These are phyloP conservation scores for Lolium perenne DNA, from an alignment of 176 grass and related monocot species.

Conservation along the genomic window DNA sequence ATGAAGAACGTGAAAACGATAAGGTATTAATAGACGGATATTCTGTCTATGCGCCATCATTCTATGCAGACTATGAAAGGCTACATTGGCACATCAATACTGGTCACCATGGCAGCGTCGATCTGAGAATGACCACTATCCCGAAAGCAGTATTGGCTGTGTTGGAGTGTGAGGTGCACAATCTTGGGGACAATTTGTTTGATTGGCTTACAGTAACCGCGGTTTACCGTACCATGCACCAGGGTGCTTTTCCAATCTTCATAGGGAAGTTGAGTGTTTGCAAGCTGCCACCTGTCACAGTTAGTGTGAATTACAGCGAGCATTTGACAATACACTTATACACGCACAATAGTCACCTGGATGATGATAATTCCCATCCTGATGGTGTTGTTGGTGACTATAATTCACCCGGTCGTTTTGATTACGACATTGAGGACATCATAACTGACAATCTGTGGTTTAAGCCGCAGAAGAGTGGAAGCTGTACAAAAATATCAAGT, in stretches of 20 bases:
- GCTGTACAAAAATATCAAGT: background rate
- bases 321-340: background rate
- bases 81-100: conserved; percentile 13
- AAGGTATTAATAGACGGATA: conserved; percentile 8
- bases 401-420: background rate
- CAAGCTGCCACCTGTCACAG: background rate
- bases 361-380: background rate
- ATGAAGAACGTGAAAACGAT: background rate
- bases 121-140: background rate
- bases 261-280: background rate
- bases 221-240: background rate
- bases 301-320: background rate
- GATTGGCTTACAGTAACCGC: background rate
- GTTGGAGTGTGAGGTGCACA: conserved; percentile 21
- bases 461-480: background rate
- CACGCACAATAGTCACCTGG: background rate
- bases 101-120: background rate
- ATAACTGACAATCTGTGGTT: background rate
- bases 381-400: conserved; percentile 1
- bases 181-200: background rate
- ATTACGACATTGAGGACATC: background rate
- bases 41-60: background rate
- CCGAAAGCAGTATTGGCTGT: background rate
- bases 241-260: background rate
- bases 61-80: background rate